Conservation (phyloP, 257 asterid species). For the Misopates orontium region DNA sequence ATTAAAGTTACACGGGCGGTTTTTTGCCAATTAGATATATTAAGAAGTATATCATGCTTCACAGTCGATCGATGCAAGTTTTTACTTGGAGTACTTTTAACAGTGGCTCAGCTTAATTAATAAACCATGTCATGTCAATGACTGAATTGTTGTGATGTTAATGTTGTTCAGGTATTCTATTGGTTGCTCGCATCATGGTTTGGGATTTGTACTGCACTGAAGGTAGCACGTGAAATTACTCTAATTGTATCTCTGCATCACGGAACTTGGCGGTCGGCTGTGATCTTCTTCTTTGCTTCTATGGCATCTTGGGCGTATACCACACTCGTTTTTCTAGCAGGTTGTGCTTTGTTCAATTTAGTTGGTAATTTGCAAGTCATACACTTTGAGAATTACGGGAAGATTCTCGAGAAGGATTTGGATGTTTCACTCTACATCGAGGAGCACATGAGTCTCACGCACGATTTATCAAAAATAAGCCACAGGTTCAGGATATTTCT, state of each 20-base stretch:
- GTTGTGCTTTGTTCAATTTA: constrained; percentile 68
- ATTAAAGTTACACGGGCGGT: too few species aligned
- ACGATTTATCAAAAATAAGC: constrained; percentile 73
- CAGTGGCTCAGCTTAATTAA: constrained; percentile 3
- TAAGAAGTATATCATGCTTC: too few species aligned
- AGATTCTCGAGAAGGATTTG: constrained; percentile 69
- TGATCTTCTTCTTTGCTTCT: constrained; percentile 41
- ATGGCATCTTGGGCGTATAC: constrained; percentile 73
- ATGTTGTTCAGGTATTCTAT: constrained; percentile 57
- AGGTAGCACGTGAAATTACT: constrained; percentile 62
- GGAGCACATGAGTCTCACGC: constrained; percentile 70
- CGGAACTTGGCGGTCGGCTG: constrained; percentile 54
- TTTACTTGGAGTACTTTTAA: too few species aligned
- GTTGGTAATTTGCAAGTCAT: constrained; percentile 77
- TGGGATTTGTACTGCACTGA: constrained; percentile 58
- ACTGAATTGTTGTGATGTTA: not conserved
- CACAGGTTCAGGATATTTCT: constrained; percentile 80
- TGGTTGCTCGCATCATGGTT: constrained; percentile 59
- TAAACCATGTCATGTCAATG: not conserved
- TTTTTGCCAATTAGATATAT: too few species aligned
- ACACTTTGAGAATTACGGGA: constrained; percentile 72
- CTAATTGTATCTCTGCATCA: constrained; percentile 56
- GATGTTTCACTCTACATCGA: constrained; percentile 72
- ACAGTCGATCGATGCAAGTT: too few species aligned
- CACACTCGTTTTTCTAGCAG: constrained; percentile 63